Conservation (phyloP, 2,329 filamentous ascomycete species). For the Trichoderma hamatum region DNA sequence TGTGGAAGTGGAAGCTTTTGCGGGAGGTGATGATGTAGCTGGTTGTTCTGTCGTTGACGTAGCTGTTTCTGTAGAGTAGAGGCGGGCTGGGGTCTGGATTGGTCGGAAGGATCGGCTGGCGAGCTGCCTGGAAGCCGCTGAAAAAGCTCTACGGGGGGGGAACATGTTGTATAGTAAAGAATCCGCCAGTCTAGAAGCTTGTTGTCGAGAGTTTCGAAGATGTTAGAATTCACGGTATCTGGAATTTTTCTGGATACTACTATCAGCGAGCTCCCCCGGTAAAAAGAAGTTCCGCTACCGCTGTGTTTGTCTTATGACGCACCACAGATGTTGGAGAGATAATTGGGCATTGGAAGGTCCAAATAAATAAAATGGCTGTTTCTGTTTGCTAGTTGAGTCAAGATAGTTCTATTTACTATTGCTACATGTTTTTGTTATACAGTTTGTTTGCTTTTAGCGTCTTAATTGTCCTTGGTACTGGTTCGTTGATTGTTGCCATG, state of each 20-base stretch:
- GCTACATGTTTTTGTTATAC: background rate
- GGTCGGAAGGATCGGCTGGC: slow-evolving; percentile 27
- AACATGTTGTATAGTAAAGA: slow-evolving; percentile 33
- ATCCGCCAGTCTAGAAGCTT: background rate
- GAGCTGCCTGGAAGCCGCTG: slow-evolving; percentile 31
- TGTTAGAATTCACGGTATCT: slow-evolving; percentile 7
- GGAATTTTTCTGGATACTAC: slow-evolving; percentile 1
- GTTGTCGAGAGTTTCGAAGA: background rate
- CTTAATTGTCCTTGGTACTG: slow-evolving; percentile 66
- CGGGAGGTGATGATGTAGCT: slow-evolving; percentile 12
- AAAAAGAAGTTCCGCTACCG: slow-evolving; percentile 22
- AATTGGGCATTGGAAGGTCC: background rate
- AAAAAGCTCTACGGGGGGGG: slow-evolving; percentile 33
- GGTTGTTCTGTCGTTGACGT: slow-evolving; percentile 6
- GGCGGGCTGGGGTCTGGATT: slow-evolving; percentile 30
- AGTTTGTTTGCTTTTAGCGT: background rate
- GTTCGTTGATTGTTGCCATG: slow-evolving; percentile 87
- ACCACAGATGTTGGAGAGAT: background rate
- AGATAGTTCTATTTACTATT: slow-evolving; percentile 7
- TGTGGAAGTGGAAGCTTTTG: slow-evolving; percentile 9
- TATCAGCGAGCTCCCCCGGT: slow-evolving; percentile 14
- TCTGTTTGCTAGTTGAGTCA: background rate
- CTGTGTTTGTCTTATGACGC: background rate
- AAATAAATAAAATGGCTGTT: background rate
- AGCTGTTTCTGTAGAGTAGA: slow-evolving; percentile 33